Conservation (phyloP, 768 basidiomycete species). For the Coprinellus micaceus region DNA sequence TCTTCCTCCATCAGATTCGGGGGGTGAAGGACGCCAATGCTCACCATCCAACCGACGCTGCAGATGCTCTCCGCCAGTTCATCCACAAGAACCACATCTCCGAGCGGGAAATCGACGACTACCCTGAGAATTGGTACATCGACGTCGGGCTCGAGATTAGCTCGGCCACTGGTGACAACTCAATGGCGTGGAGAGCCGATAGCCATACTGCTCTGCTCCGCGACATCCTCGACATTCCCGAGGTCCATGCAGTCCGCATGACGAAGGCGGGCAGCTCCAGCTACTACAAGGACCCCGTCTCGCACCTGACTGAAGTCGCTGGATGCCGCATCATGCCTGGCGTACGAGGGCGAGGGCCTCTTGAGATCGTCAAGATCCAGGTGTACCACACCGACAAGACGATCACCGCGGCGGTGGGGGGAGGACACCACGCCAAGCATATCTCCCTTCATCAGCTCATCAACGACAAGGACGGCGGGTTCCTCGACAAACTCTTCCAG, state of each 20-base stretch:
- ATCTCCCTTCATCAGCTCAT: constrained; percentile 18
- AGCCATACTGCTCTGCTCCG: constrained; percentile 21
- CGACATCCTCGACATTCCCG: constrained; percentile 10
- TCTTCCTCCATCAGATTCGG: constrained; percentile 26
- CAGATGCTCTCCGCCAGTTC: not conserved
- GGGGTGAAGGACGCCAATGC: constrained; percentile 21
- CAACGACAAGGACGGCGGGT: constrained; percentile 1
- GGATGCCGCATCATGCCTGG: constrained; percentile 29
- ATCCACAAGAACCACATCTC: not conserved
- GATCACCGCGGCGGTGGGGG: constrained; percentile 16
- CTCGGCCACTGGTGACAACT: constrained; percentile 11
- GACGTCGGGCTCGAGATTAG: constrained; percentile 28
- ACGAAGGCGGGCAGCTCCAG: constrained; percentile 18
- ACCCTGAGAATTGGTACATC: constrained; percentile 21
- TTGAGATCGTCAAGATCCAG: constrained; percentile 24
- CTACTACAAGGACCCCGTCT: constrained; percentile 23
- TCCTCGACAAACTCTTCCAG: constrained; percentile 13
- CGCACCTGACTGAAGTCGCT: constrained; percentile 26
- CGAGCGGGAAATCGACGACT: not conserved
- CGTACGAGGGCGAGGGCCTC: constrained; percentile 11
- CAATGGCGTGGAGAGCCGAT: constrained; percentile 29
- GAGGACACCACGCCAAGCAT: constrained; percentile 17
- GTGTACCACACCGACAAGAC: constrained; percentile 34
- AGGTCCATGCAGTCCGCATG: constrained; percentile 16
- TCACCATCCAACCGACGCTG: constrained; percentile 11